Conservation (phyloP, 768 basidiomycete species). For the Lactarius trivialis region DNA sequence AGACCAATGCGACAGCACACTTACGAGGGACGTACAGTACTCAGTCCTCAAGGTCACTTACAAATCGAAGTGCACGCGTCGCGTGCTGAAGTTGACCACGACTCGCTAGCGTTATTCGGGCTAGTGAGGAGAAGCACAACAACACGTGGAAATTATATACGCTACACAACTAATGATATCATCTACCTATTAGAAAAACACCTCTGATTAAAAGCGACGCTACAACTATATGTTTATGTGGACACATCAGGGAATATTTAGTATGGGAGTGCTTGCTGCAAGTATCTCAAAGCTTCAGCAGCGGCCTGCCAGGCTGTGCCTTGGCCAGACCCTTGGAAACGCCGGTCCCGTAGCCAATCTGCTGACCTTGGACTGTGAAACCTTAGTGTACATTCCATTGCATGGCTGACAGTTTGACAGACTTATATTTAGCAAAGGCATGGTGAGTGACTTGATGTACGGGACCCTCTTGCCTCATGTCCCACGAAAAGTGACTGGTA, state of each 20-base stretch:
- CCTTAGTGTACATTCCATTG: background rate
- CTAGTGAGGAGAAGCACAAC: background rate
- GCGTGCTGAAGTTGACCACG: too few relatives aligned
- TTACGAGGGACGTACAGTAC: too few relatives aligned
- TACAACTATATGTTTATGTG: background rate
- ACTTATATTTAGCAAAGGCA: conserved; percentile 5
- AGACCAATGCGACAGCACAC: too few relatives aligned
- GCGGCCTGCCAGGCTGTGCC: background rate
- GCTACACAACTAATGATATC: background rate
- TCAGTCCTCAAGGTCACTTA: too few relatives aligned
- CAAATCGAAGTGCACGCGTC: too few relatives aligned
- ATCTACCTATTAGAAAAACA: background rate
- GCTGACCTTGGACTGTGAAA: background rate
- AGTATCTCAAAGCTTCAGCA: background rate
- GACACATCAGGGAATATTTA: background rate
- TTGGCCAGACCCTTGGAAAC: background rate
- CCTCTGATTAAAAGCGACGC: background rate
- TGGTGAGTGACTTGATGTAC: background rate
- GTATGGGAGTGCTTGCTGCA: background rate
- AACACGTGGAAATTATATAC: background rate
- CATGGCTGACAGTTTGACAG: background rate
- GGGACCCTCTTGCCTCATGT: background rate
- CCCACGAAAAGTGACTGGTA: fast-evolving
- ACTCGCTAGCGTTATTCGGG: background rate
- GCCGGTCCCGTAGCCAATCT: background rate